phyloP scores from a whole-genome alignment of 139 green algal species.

The Tetradesmus lagerheimii region DNA sequence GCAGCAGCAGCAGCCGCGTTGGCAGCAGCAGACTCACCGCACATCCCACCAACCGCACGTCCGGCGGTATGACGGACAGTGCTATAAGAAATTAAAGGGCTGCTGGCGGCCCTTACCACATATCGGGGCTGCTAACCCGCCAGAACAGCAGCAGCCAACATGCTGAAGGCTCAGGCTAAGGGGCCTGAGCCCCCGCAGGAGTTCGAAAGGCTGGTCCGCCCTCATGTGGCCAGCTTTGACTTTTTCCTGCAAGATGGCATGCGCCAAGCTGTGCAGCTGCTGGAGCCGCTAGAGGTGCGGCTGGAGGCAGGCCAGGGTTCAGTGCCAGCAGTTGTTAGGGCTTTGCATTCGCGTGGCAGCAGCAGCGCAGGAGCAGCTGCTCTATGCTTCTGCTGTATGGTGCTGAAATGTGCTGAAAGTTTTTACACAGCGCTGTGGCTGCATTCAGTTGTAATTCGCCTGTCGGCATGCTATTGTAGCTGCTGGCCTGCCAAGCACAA shows the following conservation, averaged over 20 bases:
- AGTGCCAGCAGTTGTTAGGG: neutral
- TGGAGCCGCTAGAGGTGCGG: slow-evolving; percentile 85
- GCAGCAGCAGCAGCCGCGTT: neutral
- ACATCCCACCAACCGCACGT: neutral
- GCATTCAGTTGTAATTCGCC: no score
- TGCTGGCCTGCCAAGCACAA: no score
- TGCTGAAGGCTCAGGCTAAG: slow-evolving; percentile 6
- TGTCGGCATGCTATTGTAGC: no score
- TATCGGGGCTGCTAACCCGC: neutral
- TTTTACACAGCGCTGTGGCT: no score
- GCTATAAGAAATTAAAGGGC: neutral
- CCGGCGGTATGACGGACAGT: neutral
- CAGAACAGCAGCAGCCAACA: neutral
- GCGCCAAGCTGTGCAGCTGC: slow-evolving; percentile 65
- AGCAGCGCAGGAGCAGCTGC: neutral
- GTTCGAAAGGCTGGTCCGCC: slow-evolving; percentile 73
- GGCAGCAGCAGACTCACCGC: neutral
- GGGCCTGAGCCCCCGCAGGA: slow-evolving; percentile 40
- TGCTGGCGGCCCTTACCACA: neutral
- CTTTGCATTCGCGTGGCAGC: neutral
- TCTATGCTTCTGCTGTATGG: neutral
- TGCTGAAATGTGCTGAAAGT: neutral
- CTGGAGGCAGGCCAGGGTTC: neutral
- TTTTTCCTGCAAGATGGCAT: slow-evolving; percentile 92
- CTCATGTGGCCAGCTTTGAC: slow-evolving; percentile 93